Evolutionary conservation across 2,329 filamentous ascomycete species (phyloP), one percentile per base, ranked within the genome.

Genomic region (Hansfordia pulvinata): DNA sequence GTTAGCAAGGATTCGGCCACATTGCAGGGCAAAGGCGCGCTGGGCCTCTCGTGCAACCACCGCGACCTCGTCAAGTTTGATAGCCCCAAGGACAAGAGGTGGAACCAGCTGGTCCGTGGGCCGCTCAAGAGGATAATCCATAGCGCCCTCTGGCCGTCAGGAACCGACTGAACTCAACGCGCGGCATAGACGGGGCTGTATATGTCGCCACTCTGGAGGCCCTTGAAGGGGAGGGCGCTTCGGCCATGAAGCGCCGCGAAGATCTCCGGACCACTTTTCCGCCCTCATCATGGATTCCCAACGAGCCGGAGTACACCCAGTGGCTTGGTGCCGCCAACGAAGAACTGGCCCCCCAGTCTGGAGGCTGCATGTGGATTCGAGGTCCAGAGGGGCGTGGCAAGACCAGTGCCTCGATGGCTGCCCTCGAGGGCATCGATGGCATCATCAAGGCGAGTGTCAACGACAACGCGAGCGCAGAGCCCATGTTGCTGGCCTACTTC

Each of bases 351-450:
- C 30, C 7, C 26, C 27, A 25, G 17, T 15, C 30, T 9, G 43
- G 40, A 4, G 50, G 56, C 29, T 54, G 40, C 10, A 27, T 59
- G 2, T 58, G 54, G 49, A 40, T 59, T 10, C 44, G 51, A 8
- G 55, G 54, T 3, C 53, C 47, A 2, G 52, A 59, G 28, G 55
- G 55, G 4, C 43, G 53, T 28, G 55, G 55, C 4, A 59, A 59
- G 31, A 56, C 54, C 0, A 53, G 51, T 16, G 55, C 53, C 0
- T 46, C 52, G 0, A 33, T 59, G 27, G 53, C 55, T 1, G 52
- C 48, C 3, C 31, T 59, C 1, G 39, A 51, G 6, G 44, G 50
- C 21, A 47, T 58, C 7, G 50, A 56, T 14, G 38, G 38, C 4
- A 30, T 42, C 9, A 33, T 47, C 7, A 32, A 39, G 14, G 28